Evolutionary conservation across 116 monocot species (phyloP), one percentile per base, ranked within the genome.

Genomic region (Cymodocea nodosa): DNA sequence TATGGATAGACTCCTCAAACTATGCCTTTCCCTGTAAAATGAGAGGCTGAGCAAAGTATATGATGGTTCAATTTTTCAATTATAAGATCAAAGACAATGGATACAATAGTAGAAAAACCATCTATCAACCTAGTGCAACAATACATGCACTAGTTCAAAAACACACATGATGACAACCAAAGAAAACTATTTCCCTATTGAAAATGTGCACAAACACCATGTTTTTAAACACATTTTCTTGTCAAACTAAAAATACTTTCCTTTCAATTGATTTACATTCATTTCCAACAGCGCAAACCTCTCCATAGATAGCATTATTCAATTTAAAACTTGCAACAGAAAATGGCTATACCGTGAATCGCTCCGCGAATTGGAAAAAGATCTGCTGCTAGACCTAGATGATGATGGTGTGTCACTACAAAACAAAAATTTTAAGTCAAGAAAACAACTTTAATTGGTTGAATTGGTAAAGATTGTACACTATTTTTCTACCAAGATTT

Each of bases 1-100:
- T 30, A 65, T 51, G 63, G 87, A 89, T 69, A 35, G 17, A 64
- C 85, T 87, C 71, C 85, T 73, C 55, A 82, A 84, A 36, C 70
- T 82, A 55, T 23, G 66, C 10, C 73, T 60, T 58, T 74, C 82
- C 64, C 90, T 94, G 71, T 16, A 39, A 50, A 56, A 65, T 30
- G 24, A 30, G 30, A 50, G 9, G 37, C 12, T 18, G n/a, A 37
- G 18, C 62, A n/a, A 6, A 40, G 0, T 19, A 17, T n/a, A 62
- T 36, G 10, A 40, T 5, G 35, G 35, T 7, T 24, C 24, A 59
- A 23, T 24, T 15, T 24, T 15, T 35, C 60, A 60, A 60, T 3
- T 30, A 59, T 3, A 59, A 5, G 15, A 60, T 30, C 30, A 60
- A 16, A 24, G 35, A 54, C 53, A 16, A 54, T 54, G 53, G 16